Percentiles rank a stretch among this genome's conserved stretches.
These are phyloP conservation scores for Epichloe festucae DNA, from an alignment of 2,329 filamentous ascomycete species.

Conservation along the genomic window DNA sequence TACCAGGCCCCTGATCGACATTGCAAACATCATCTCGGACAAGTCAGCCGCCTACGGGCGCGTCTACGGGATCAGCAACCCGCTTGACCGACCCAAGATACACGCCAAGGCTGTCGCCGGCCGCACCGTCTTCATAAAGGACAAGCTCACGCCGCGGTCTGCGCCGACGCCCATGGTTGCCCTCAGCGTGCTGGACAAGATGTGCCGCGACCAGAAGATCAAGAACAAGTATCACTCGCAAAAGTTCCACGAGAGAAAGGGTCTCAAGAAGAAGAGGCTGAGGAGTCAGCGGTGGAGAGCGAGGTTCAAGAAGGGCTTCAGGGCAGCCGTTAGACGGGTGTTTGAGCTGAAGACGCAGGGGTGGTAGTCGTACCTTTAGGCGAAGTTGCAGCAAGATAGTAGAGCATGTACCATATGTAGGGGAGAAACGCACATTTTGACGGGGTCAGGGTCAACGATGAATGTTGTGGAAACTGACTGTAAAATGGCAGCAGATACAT, in stretches of 20 bases:
- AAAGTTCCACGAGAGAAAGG: constrained; percentile 61
- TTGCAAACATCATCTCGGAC: constrained; percentile 23
- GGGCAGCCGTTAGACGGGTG: constrained; percentile 49
- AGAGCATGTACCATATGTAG: constrained; percentile 29
- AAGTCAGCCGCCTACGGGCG: constrained; percentile 14
- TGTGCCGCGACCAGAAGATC: constrained; percentile 42
- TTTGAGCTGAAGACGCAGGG: constrained; percentile 62
- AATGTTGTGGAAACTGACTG: not conserved
- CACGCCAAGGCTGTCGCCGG: constrained; percentile 22
- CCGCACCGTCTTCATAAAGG: constrained; percentile 26
- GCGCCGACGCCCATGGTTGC: constrained; percentile 30
- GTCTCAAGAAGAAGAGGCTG: constrained; percentile 66
- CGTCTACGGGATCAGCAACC: constrained; percentile 11
- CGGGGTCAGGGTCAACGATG: not conserved
- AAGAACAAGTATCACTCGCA: constrained; percentile 43
- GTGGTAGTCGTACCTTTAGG: constrained; percentile 41
- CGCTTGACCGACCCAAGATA: constrained; percentile 16
- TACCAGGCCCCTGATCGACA: constrained; percentile 15
- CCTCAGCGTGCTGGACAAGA: constrained; percentile 27
- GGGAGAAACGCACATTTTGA: not conserved
- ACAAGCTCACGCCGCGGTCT: constrained; percentile 13
- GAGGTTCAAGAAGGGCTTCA: constrained; percentile 58
- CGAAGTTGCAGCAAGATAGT: not conserved
- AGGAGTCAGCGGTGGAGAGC: constrained; percentile 54
- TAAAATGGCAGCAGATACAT: not conserved